Evolutionary conservation across 2,329 filamentous ascomycete genomes (phyloP), one percentile per base, ranked within the genome.

Genomic region (Cladophialophora exuberans): DNA sequence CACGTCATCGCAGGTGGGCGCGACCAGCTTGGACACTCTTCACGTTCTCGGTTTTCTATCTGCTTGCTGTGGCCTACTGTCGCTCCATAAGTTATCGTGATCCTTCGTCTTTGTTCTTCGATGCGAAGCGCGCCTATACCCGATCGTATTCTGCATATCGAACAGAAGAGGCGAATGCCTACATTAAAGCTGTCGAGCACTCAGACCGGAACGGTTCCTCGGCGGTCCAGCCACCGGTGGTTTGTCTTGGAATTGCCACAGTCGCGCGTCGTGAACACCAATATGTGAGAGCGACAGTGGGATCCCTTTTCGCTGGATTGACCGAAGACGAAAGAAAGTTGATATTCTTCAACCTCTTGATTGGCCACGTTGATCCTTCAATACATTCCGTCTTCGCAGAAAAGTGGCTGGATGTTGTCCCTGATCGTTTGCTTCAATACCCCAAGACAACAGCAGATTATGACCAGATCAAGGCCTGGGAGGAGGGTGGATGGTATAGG

Each of bases 171-270:
- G 38, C 45, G 2, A 23, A 48, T 7, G 20, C 3, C 15, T 51
- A 43, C n/a, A 42, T 39, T 11, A 13, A 15, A 2, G 18, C 36
- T 15, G 22, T 39, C 36, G 18, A 10, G 9, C 6, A 13, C 15
- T 13, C 36, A 39, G 7, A 10, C 11, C 36, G 18, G 18, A 4
- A n/a, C 2, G 15, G n/a, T 2, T 15, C n/a, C 38, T 28, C 4
- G 36, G 6, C 6, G 18, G 13, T 11, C 11, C 25, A 44, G 38
- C 26, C 28, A 39, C 58, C 50, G 17, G 43, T 51, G 41, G 55
- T 78, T 9, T 79, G 77, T 49, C 63, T 79, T 2, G 76, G 75
- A 2, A 70, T 79, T 47, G 69, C 75, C 9, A 72, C 73, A 0
- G 68, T 76, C 26, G 72, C 70, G 13, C 68, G 76, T 11, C 61